Percentiles rank a stretch among this genome's conserved stretches.
phyloP scores from a whole-genome alignment of 2,329 filamentous ascomycete genomes.

The Nothophaeocryptopus gaeumannii region DNA sequence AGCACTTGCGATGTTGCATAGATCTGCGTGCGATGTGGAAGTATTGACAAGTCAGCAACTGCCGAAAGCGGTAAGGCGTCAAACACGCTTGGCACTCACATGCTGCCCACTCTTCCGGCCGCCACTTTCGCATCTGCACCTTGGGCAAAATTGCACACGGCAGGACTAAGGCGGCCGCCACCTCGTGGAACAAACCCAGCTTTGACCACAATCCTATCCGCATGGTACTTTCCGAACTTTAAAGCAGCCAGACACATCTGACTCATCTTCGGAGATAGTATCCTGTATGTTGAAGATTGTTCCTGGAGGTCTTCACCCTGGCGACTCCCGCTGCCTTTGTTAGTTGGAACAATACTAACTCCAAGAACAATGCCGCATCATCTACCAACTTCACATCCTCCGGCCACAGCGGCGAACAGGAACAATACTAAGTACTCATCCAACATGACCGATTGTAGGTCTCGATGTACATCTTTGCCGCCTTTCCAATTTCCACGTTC shows the following conservation, averaged over 20 bases:
- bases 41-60: too few relatives aligned
- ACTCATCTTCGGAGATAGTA: too few relatives aligned
- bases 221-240: background rate
- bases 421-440: conserved; percentile 10
- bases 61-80: too few relatives aligned
- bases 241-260: background rate
- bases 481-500: conserved; percentile 6
- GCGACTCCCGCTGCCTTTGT: conserved; percentile 1
- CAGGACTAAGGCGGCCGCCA: background rate
- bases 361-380: conserved; percentile 2
- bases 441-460: background rate
- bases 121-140: too few relatives aligned
- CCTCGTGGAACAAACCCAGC: background rate
- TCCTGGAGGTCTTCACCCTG: background rate
- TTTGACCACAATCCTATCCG: background rate
- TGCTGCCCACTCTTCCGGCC: too few relatives aligned
- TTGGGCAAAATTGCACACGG: too few relatives aligned
- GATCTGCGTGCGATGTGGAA: background rate
- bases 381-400: background rate
- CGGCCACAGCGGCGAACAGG: too few relatives aligned
- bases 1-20: background rate
- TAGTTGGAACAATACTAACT: conserved; percentile 10
- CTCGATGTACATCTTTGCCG: conserved; percentile 1
- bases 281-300: background rate
- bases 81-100: too few relatives aligned